Conservation (phyloP, 345 rosid species). For the Raphanus raphanistrum region DNA sequence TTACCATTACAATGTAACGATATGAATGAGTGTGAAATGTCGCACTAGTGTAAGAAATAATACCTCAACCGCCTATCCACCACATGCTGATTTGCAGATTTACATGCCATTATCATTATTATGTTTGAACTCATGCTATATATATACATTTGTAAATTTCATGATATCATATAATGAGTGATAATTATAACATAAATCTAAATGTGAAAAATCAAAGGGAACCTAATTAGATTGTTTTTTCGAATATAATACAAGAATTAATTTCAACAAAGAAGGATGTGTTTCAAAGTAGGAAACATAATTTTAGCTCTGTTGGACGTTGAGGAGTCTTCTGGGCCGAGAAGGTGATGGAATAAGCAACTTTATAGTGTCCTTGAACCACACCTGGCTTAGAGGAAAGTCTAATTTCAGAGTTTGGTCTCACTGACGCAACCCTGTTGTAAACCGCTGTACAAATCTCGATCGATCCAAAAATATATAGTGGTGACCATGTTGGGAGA, state of each 20-base stretch:
- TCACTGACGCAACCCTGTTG: not conserved
- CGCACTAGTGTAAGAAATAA: slow-evolving; percentile 22
- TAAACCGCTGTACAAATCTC: not conserved
- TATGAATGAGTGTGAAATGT: slow-evolving; percentile 24
- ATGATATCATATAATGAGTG: not conserved
- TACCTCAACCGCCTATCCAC: slow-evolving; percentile 22
- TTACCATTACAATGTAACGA: slow-evolving; percentile 2
- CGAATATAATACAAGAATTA: not conserved
- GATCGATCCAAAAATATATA: not conserved
- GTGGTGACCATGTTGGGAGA: not conserved
- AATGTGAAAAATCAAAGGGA: not conserved
- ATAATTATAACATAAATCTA: not conserved
- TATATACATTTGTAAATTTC: not conserved
- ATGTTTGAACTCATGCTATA: slow-evolving; percentile 15
- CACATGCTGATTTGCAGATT: slow-evolving; percentile 25
- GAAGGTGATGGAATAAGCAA: not conserved
- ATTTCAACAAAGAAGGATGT: not conserved
- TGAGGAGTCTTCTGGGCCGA: slow-evolving; percentile 11
- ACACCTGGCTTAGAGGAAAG: not conserved
- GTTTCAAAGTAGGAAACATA: slow-evolving; percentile 4
- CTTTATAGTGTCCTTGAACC: not conserved
- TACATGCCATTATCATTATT: slow-evolving; percentile 7
- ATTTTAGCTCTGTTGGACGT: not conserved
- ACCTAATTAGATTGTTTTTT: not conserved
- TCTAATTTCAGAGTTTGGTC: not conserved